Conservation (phyloP, 345 rosid species). For the Arabidopsis arenosa region DNA sequence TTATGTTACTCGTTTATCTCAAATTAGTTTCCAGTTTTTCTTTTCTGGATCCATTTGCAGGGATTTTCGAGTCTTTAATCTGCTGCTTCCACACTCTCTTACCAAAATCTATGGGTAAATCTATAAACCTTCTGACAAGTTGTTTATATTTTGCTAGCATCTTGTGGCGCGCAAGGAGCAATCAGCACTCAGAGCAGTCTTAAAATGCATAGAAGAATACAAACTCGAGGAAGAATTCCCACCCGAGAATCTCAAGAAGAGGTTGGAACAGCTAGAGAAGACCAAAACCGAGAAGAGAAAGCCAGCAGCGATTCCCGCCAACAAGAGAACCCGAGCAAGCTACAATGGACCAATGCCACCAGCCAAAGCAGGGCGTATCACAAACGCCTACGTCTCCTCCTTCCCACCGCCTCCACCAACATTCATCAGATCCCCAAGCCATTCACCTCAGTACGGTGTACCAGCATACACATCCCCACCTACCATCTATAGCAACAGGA, state of each 20-base stretch:
- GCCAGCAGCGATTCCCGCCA: conserved; percentile 73
- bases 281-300: conserved; percentile 81
- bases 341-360: conserved; percentile 96
- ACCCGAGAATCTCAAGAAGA: conserved; percentile 87
- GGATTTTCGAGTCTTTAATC: neutral
- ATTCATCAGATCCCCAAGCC: conserved; percentile 67
- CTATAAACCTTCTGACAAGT: neutral
- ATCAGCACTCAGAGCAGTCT: conserved; percentile 80
- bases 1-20: neutral
- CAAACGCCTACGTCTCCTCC: conserved; percentile 88
- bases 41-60: neutral
- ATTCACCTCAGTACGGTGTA: conserved; percentile 37
- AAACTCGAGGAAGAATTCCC: conserved; percentile 76
- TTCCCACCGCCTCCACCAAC: conserved; percentile 69
- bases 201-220: conserved; percentile 95
- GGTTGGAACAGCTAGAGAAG: conserved; percentile 91
- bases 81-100: neutral
- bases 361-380: conserved; percentile 91
- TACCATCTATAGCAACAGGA: conserved; percentile 32
- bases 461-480: conserved; percentile 38
- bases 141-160: conserved; percentile 49
- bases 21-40: neutral
- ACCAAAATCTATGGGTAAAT: neutral
- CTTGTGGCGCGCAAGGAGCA: conserved; percentile 87
- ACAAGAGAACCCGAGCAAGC: conserved; percentile 83